phyloP scores from a whole-genome alignment of 306 rosid species.

The Cicer cuneatum region DNA sequence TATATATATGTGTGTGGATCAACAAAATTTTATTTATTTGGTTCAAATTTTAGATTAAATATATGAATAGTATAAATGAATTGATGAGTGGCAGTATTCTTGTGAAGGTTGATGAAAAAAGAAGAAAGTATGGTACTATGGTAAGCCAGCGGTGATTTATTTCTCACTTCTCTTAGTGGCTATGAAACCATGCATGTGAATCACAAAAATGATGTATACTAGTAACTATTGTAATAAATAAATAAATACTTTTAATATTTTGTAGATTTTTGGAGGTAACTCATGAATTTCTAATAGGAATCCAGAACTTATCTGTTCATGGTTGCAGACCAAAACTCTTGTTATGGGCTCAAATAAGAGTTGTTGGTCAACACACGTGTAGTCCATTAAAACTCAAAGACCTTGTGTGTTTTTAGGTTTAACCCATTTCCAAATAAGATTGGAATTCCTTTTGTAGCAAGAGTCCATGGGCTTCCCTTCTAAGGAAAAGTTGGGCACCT shows the following conservation, averaged over 20 bases:
- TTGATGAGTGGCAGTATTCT: slow-evolving; percentile 48
- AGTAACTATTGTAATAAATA: neutral
- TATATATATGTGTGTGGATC: too few species aligned
- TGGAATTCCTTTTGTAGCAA: too few species aligned
- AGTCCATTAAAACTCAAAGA: too few species aligned
- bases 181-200: slow-evolving; percentile 57
- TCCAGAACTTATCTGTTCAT: too few species aligned
- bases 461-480: too few species aligned
- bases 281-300: neutral
- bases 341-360: too few species aligned
- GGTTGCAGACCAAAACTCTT: too few species aligned
- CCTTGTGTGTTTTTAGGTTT: too few species aligned
- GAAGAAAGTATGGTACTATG: slow-evolving; percentile 6
- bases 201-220: slow-evolving; percentile 13
- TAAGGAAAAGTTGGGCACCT: too few species aligned
- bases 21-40: neutral
- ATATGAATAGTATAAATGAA: neutral
- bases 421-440: too few species aligned
- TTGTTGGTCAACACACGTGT: too few species aligned
- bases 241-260: neutral
- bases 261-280: neutral
- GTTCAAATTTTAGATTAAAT: too few species aligned
- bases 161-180: slow-evolving; percentile 8
- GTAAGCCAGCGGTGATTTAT: slow-evolving; percentile 39
- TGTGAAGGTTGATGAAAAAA: slow-evolving; percentile 50